Base-by-base conservation (phyloP, 2,329 filamentous ascomycete genomes). In the Trichocomaceae sp. region DNA sequence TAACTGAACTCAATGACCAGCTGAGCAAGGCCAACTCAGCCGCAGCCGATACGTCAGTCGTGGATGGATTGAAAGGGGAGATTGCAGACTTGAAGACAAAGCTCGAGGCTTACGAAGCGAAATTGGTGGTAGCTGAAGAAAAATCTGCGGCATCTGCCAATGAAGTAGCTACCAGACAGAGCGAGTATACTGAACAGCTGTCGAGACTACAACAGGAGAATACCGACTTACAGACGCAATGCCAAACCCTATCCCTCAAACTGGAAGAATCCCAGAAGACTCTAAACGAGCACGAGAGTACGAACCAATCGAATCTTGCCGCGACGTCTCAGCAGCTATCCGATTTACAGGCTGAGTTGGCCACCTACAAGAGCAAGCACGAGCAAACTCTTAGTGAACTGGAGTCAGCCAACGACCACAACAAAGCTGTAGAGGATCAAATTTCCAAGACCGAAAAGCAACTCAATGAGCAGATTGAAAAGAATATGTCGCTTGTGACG, bases 211-310 rank as follows among this genome's bases (percentile, higher is more conserved):
- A 69, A 41, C 58, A 66, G 35, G 74, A 77, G 51, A 73, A 75
- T 46, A 69, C 69, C 50, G 69, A 77, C 41, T 74, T 79, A 53
- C 77, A 79, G 47, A 53, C 66, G 58, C 67, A 69, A 33, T 63
- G 65, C 54, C 59, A 68, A 53, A 61, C 63, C n/a, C 52, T 71
- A 58, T 54, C 63, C 64, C 57, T 70, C 63, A 83, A 85, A 56
- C 77, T 95, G 47, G 88, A 95, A 54, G 87, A 90, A 29, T 93
- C 96, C 68, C 90, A 91, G 55, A 80, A 87, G 63, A 88, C 90
- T 33, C 76, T 95, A 58, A 86, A 86, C 26, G 85, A 90, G 60
- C 31, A 35, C 5, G 2, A 35, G 9, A 35, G 12, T 35, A 35
- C 31, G 12, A 88, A 89, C 59, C 93, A 95, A 80, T 80, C 75